These are phyloP conservation scores for Fusarium fracticaudum DNA, from an alignment of 2,329 filamentous ascomycete species.

Conservation along the genomic window DNA sequence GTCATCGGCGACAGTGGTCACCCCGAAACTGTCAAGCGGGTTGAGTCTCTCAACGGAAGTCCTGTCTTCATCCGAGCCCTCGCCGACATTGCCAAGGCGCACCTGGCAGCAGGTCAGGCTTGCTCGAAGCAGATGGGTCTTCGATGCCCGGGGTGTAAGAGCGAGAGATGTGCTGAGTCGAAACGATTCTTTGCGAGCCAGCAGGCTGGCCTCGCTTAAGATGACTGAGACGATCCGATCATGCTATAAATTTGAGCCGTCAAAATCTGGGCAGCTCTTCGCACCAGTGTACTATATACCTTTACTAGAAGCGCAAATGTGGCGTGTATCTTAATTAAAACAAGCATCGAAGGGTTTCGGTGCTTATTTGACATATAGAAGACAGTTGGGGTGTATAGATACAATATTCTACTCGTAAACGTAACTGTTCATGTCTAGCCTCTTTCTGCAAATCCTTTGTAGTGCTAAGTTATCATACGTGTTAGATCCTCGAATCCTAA, in stretches of 20 bases:
- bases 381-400: constrained; percentile 4
- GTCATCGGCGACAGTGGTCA: constrained; percentile 89
- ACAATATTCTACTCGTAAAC: not conserved
- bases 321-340: constrained; percentile 22
- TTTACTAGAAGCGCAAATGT: constrained; percentile 9
- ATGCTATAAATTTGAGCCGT: not conserved
- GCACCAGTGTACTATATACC: constrained; percentile 31
- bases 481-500: not conserved
- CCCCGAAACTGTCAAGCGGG: constrained; percentile 83
- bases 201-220: constrained; percentile 42
- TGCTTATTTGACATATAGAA: not conserved
- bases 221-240: not conserved
- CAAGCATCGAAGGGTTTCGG: constrained; percentile 2
- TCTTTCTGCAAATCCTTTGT: not conserved
- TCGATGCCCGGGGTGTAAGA: constrained; percentile 93
- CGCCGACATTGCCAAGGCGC: constrained; percentile 84
- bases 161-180: constrained; percentile 83
- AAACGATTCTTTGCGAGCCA: constrained; percentile 71
- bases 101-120: constrained; percentile 73
- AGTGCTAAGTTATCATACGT: not conserved
- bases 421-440: not conserved
- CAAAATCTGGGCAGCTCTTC: not conserved
- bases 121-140: constrained; percentile 89
- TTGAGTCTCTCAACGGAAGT: constrained; percentile 91
- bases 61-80: constrained; percentile 90